These are phyloP conservation scores for Salvia hispanica DNA, from an alignment of 257 asterid species.

Conservation along the genomic window DNA sequence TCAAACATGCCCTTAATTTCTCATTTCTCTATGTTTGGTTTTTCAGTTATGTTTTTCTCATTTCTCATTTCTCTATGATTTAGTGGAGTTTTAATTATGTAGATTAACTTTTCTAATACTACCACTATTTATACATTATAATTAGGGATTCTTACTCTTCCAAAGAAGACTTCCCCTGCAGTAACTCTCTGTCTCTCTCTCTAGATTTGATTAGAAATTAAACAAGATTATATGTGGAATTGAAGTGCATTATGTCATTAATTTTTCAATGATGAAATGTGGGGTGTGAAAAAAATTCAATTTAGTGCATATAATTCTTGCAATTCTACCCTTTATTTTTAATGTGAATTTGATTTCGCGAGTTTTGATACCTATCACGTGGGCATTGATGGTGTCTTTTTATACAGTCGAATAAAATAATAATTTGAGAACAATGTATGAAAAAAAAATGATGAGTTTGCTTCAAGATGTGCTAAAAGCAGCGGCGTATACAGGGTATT, in stretches of 20 bases:
- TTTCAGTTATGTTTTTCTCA: too few species aligned
- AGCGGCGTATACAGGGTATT: too few species aligned
- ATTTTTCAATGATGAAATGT: background rate
- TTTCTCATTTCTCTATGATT: too few species aligned
- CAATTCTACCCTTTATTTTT: background rate
- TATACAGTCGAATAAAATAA: background rate
- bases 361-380: too few species aligned
- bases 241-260: background rate
- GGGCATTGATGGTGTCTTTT: background rate
- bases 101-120: too few species aligned
- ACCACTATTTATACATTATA: too few species aligned
- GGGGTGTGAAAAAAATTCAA: conserved; percentile 7
- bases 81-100: too few species aligned
- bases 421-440: too few species aligned
- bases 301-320: background rate
- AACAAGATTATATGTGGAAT: background rate
- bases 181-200: conserved; percentile 35
- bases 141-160: conserved; percentile 90
- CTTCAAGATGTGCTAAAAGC: background rate
- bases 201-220: background rate
- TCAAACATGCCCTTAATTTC: too few species aligned
- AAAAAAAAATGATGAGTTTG: too few species aligned
- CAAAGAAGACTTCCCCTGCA: conserved; percentile 72
- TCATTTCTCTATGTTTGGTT: too few species aligned
- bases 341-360: too few species aligned